A percentile compares a stretch with the other conserved stretches of the same genome.
phyloP scores from a whole-genome alignment of 495 filamentous ascomycete genomes.

The Xeromyces bisporus region DNA sequence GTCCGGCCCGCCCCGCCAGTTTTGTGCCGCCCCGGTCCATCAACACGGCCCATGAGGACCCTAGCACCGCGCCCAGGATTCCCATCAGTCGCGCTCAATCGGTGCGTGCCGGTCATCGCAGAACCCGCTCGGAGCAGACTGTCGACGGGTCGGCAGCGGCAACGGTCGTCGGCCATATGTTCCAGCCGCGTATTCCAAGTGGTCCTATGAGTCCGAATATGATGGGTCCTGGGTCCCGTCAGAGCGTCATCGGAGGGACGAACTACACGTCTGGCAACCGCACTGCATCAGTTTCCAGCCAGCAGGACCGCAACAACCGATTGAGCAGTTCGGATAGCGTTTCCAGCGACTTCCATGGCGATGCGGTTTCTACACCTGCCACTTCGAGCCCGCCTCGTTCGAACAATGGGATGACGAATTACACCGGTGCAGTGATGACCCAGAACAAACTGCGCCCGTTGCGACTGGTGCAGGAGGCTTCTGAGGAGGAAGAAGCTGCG shows the following conservation, averaged over 20 bases:
- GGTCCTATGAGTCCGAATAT: conserved; percentile 35
- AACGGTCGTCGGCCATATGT: conserved; percentile 74
- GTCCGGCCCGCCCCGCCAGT: conserved; percentile 44
- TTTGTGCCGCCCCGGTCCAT: conserved; percentile 32
- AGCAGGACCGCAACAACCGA: conserved; percentile 21
- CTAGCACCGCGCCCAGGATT: conserved; percentile 69
- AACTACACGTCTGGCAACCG: conserved; percentile 28
- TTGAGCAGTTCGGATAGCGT: conserved; percentile 43
- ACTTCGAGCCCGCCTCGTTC: conserved; percentile 39
- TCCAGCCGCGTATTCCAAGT: conserved; percentile 47
- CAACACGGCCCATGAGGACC: conserved; percentile 42
- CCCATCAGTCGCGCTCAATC: conserved; percentile 53
- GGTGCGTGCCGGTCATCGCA: conserved; percentile 40
- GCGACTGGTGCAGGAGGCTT: conserved; percentile 58
- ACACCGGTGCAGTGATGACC: conserved; percentile 42
- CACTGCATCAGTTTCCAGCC: conserved; percentile 29
- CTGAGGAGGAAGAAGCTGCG: conserved; percentile 32
- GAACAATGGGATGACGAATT: conserved; percentile 36
- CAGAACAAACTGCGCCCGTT: conserved; percentile 73
- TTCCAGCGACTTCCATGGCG: conserved; percentile 40
- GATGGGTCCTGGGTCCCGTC: conserved; percentile 28
- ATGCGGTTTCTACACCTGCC: conserved; percentile 29
- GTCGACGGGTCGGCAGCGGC: conserved; percentile 37
- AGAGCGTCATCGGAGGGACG: conserved; percentile 28
- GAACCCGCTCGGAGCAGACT: conserved; percentile 55